Conservation (phyloP, 306 rosid species). For the Casuarina equisetifolia region DNA sequence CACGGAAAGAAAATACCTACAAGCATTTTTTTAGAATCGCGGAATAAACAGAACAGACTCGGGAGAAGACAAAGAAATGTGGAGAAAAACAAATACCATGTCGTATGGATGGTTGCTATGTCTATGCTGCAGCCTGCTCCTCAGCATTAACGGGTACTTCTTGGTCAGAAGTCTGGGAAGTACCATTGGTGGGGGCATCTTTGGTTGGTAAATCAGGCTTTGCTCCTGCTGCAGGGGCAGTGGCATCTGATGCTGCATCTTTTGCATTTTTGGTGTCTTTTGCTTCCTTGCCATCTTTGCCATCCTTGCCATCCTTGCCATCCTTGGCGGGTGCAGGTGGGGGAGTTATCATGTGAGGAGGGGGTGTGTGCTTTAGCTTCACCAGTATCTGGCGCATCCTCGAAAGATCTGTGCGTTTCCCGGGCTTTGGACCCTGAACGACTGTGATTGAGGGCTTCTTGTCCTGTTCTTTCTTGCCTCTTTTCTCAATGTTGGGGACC, state of each 20-base stretch:
- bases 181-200: constrained; percentile 55
- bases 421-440: constrained; percentile 97
- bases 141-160: constrained; percentile 48
- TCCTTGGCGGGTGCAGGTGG: constrained; percentile 65
- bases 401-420: constrained; percentile 93
- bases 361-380: constrained; percentile 97
- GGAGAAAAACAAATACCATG: constrained; percentile 22
- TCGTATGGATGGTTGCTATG: constrained; percentile 16
- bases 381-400: constrained; percentile 85
- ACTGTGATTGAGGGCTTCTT: constrained; percentile 87
- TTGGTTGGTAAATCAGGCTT: constrained; percentile 51
- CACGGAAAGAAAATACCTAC: constrained; percentile 17
- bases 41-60: constrained; percentile 15
- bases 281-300: constrained; percentile 45
- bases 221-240: constrained; percentile 51
- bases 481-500: constrained; percentile 91
- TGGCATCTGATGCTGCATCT: constrained; percentile 50
- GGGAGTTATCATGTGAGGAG: constrained; percentile 97
- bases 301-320: constrained; percentile 39
- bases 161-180: constrained; percentile 47
- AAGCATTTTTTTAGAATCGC: constrained; percentile 40
- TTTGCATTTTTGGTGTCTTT: constrained; percentile 69
- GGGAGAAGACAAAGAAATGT: constrained; percentile 30
- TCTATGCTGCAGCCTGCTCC: constrained; percentile 50
- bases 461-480: constrained; percentile 96